These are phyloP conservation scores for Tolypocladium pustulatum DNA, from an alignment of 2,329 filamentous ascomycete genomes.

Conservation along the genomic window DNA sequence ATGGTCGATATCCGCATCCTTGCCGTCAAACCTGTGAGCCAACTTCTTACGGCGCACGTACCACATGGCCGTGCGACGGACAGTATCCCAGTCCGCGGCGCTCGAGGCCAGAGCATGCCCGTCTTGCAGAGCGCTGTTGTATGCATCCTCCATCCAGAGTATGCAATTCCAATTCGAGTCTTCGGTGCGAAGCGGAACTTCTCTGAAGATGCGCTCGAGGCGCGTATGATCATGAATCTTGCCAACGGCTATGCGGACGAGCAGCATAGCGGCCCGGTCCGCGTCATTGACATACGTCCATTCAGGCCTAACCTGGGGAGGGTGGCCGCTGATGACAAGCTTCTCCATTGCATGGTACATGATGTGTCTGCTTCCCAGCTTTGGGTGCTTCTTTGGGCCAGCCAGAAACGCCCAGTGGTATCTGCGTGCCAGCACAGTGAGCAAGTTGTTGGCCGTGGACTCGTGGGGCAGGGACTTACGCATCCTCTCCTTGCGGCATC, in stretches of 20 bases:
- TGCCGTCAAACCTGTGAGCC: conserved; percentile 28
- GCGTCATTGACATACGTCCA: conserved; percentile 15
- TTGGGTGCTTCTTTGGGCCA: conserved; percentile 18
- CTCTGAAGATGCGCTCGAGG: conserved; percentile 17
- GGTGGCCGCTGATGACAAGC: conserved; percentile 2
- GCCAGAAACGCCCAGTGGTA: conserved; percentile 28
- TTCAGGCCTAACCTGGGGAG: conserved; percentile 5
- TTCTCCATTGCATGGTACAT: conserved; percentile 20
- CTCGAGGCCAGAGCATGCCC: conserved; percentile 20
- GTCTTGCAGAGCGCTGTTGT: conserved; percentile 18
- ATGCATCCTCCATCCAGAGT: conserved; percentile 29
- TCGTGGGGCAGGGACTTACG: background rate
- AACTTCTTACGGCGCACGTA: conserved; percentile 28
- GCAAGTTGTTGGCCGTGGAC: background rate
- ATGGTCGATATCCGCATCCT: conserved; percentile 11
- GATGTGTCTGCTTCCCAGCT: conserved; percentile 14
- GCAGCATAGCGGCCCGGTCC: conserved; percentile 6
- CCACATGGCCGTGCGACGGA: conserved; percentile 23
- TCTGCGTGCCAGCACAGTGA: conserved; percentile 6
- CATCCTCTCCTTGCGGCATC: conserved; percentile 7
- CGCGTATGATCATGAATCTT: conserved; percentile 20
- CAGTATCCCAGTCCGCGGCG: conserved; percentile 19
- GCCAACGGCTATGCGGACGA: conserved; percentile 14
- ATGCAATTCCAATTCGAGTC: conserved; percentile 31
- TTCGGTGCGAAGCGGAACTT: conserved; percentile 17